Conservation (phyloP, 129 eudicot genomes). For the Centaurea solstitialis region DNA sequence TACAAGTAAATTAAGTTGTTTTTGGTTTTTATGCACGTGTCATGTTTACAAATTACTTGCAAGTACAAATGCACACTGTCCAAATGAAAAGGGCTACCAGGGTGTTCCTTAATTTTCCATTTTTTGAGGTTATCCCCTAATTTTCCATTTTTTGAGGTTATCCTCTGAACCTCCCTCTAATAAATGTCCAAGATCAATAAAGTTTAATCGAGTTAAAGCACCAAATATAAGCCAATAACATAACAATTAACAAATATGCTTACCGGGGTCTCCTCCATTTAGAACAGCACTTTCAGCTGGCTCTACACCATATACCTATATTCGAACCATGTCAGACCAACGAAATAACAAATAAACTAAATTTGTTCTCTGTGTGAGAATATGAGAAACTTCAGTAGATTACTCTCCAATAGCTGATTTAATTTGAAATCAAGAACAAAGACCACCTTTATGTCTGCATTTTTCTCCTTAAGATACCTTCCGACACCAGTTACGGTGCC, state of each 20-base stretch:
- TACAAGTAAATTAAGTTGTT: too few species aligned
- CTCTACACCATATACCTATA: slow-evolving; percentile 66
- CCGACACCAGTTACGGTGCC: slow-evolving; percentile 74
- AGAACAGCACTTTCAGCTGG: slow-evolving; percentile 67
- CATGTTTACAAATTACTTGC: too few species aligned
- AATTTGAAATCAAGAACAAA: background rate
- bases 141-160: too few species aligned
- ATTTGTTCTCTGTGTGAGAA: background rate
- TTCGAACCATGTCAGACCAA: background rate
- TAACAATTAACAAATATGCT: slow-evolving; percentile 7
- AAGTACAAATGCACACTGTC: too few species aligned
- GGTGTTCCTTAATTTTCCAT: too few species aligned
- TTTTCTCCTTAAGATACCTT: slow-evolving; percentile 64
- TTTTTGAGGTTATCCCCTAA: too few species aligned
- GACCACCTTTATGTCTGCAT: slow-evolving; percentile 52
- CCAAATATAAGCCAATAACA: background rate
- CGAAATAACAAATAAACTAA: background rate
- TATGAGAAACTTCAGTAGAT: background rate
- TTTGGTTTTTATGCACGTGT: too few species aligned
- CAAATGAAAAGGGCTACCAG: too few species aligned
- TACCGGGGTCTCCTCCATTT: slow-evolving; percentile 64
- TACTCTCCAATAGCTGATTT: background rate
- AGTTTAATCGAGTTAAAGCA: background rate
- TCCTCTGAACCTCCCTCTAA: too few species aligned
- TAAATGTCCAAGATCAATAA: background rate